Base-by-base conservation (phyloP, 2,329 filamentous ascomycete genomes). In the Peltaster fructicola region DNA sequence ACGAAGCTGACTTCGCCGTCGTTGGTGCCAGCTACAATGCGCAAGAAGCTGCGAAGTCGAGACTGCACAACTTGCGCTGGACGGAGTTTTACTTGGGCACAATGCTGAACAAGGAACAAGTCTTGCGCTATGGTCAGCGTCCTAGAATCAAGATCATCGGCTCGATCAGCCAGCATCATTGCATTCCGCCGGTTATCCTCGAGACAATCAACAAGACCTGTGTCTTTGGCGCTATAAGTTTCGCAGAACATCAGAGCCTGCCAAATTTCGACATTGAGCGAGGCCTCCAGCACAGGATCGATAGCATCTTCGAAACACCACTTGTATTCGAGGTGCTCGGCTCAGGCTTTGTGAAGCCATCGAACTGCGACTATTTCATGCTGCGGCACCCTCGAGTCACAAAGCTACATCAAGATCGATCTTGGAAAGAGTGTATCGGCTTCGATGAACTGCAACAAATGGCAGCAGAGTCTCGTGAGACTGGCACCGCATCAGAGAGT, bases 71-170 rank as follows among this genome's bases (percentile, higher is more conserved):
- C 17, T 26, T 47, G 22, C 43, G 63, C 26, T 91, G 75, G 73
- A 91, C 79, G 3, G 69, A 78, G 24, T 91, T 90, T 41, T 73
- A 76, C 40, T 51, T 91, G 9, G 82, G 71, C 1, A 91, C 80
- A 45, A 54, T 84, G 6, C 55, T 64, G 12, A 88, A 88, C 39
- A 70, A 67, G 36, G 56, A 65, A 5, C 60, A 64, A 8, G 64
- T 73, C 0, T 43, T 56, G 14, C 54, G 62, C 5, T 62, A 54
- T 35, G 47, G 52, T 3, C 54, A 51, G 3, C 62, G 48, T 25
- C 74, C 77, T 1, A 51, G 47, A 1, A 85, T 79, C 44, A 65
- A 63, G 12, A 52, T 88, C 3, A 61, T 84, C 15, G 75, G 73
- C 27, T 52, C 21, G 43, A 56, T 40, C 32, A 51, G 29, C 52